Percentiles rank a stretch among this genome's conserved stretches.
These are phyloP conservation scores for Colletotrichum sp. DNA, from an alignment of 2,329 filamentous ascomycete genomes.

Conservation along the genomic window DNA sequence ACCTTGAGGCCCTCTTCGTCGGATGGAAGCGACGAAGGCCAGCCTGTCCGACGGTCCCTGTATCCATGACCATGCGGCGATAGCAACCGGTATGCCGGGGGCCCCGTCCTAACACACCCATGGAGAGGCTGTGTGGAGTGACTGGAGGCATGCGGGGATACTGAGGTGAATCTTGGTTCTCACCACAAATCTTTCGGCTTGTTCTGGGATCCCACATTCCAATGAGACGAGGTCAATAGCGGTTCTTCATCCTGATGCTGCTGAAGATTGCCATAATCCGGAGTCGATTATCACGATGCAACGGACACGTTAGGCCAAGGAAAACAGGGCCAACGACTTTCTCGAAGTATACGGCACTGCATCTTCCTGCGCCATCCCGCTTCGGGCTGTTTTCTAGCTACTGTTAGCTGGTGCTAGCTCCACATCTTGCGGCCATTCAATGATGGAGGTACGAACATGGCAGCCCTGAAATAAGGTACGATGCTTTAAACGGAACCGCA, in stretches of 20 bases:
- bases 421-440: background rate
- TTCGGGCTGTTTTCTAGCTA: background rate
- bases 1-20: background rate
- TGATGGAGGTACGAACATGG: background rate
- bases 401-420: background rate
- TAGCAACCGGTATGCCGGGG: background rate
- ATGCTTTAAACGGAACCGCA: background rate
- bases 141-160: background rate
- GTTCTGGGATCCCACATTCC: background rate
- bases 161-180: background rate
- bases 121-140: background rate
- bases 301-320: background rate
- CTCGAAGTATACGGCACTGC: background rate
- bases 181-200: background rate
- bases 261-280: background rate
- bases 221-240: background rate
- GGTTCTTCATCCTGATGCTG: background rate
- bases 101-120: background rate
- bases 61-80: background rate
- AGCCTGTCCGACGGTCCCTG: constrained; percentile 12
- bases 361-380: background rate
- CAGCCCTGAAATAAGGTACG: background rate
- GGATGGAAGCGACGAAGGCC: background rate
- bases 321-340: background rate
- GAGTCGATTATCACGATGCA: background rate